These are phyloP conservation scores for Sphagnum fallax DNA, from an alignment of 228 moss, liverwort and hornwort species.

Conservation along the genomic window DNA sequence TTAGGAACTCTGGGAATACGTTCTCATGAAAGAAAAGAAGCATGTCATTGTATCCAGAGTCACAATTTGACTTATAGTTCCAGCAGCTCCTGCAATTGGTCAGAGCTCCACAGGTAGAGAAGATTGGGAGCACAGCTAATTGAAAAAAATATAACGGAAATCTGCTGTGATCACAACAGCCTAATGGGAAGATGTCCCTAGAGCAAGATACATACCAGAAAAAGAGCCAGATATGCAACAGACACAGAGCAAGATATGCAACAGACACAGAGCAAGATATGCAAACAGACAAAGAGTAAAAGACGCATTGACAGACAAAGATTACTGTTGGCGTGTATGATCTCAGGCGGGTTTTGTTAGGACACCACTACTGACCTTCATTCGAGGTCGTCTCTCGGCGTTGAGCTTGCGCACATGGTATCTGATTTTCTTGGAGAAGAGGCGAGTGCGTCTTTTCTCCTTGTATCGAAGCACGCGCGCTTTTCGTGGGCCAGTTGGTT, in stretches of 20 bases:
- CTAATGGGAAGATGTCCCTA: neutral
- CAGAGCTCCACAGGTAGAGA: neutral
- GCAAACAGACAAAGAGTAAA: neutral
- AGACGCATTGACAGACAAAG: no score
- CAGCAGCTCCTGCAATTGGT: neutral
- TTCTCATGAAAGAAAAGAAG: no score
- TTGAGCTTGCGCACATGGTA: constrained; percentile 61
- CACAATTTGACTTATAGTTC: no score
- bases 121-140: neutral
- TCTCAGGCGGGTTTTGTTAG: neutral
- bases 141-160: neutral
- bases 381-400: constrained; percentile 48
- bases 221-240: no score
- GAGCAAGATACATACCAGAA: no score
- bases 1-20: no score
- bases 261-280: no score
- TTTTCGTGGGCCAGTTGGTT: constrained; percentile 8
- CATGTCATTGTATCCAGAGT: no score
- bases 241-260: neutral
- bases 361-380: constrained; percentile 35
- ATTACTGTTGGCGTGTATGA: neutral
- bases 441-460: constrained; percentile 43
- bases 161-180: neutral
- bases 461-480: constrained; percentile 53
- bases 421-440: constrained; percentile 52